A percentile compares a stretch with the other conserved stretches of the same genome.
Conservation (phyloP, 2,329 filamentous ascomycete species). For the Xylariaceae sp. region DNA sequence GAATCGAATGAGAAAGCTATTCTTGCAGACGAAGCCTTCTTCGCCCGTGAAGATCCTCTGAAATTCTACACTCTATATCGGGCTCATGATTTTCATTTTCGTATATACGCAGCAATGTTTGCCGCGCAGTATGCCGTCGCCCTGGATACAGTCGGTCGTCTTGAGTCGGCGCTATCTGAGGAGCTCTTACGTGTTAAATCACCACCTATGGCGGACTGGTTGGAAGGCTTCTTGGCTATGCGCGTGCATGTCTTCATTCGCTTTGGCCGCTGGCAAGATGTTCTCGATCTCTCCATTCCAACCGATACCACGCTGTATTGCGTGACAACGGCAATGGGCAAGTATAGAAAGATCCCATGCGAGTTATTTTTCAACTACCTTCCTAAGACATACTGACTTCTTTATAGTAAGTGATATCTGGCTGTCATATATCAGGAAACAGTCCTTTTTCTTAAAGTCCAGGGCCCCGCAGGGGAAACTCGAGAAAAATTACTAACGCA, state of each 20-base stretch:
- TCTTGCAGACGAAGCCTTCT: constrained; percentile 64
- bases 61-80: constrained; percentile 80
- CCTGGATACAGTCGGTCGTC: constrained; percentile 54
- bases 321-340: constrained; percentile 67
- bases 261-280: constrained; percentile 70
- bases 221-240: constrained; percentile 69
- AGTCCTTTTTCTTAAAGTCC: too few species aligned
- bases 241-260: constrained; percentile 68
- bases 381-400: too few species aligned
- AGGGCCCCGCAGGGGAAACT: too few species aligned
- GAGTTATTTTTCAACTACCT: too few species aligned
- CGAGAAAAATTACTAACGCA: too few species aligned
- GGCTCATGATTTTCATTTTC: constrained; percentile 71
- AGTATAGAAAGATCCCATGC: too few species aligned
- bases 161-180: constrained; percentile 63
- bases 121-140: constrained; percentile 63
- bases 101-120: constrained; percentile 77
- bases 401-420: too few species aligned
- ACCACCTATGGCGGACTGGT: constrained; percentile 76
- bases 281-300: constrained; percentile 57
- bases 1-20: constrained; percentile 66
- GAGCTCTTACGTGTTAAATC: constrained; percentile 61
- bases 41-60: constrained; percentile 54
- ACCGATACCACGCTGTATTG: constrained; percentile 61
- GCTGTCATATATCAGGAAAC: too few species aligned